A percentile compares a stretch with the other conserved stretches of the same genome.
These are phyloP conservation scores for Stagonosporopsis rhizophila DNA, from an alignment of 2,329 filamentous ascomycete species.

Conservation along the genomic window DNA sequence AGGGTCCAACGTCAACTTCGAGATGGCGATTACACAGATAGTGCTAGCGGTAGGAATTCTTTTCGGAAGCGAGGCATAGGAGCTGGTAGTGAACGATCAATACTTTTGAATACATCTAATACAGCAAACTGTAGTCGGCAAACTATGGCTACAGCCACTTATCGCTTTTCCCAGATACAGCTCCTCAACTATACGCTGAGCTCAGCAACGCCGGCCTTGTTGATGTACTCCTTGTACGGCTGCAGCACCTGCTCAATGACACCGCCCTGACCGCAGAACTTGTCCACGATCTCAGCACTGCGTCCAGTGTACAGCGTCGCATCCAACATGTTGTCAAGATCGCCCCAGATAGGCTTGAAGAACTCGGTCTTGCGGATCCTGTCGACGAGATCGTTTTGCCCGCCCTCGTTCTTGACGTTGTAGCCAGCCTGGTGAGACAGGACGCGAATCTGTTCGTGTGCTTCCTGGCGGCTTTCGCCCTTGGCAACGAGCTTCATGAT, in stretches of 20 bases:
- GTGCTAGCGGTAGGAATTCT: neutral
- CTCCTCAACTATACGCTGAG: constrained; percentile 34
- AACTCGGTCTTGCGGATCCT: constrained; percentile 75
- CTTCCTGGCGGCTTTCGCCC: constrained; percentile 77
- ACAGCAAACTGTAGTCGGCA: neutral
- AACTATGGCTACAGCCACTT: constrained; percentile 1
- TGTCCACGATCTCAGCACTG: constrained; percentile 49
- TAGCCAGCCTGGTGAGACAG: constrained; percentile 77
- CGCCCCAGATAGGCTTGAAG: constrained; percentile 73
- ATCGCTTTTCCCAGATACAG: neutral
- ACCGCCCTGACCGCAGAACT: constrained; percentile 30
- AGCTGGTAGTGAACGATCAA: neutral
- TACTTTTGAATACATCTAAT: constrained; percentile 1
- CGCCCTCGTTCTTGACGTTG: constrained; percentile 75
- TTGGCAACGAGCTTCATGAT: constrained; percentile 73
- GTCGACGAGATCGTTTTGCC: constrained; percentile 81
- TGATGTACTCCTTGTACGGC: constrained; percentile 59
- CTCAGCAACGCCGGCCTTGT: constrained; percentile 42
- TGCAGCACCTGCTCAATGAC: constrained; percentile 51
- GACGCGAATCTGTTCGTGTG: constrained; percentile 85
- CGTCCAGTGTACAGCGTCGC: constrained; percentile 66
- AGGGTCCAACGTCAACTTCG: neutral
- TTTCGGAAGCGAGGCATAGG: no score
- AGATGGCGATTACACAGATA: neutral
- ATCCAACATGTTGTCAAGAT: constrained; percentile 73